Evolutionary conservation across 2,329 filamentous ascomycete genomes (phyloP).

Genomic region (Penicillium sp.): DNA sequence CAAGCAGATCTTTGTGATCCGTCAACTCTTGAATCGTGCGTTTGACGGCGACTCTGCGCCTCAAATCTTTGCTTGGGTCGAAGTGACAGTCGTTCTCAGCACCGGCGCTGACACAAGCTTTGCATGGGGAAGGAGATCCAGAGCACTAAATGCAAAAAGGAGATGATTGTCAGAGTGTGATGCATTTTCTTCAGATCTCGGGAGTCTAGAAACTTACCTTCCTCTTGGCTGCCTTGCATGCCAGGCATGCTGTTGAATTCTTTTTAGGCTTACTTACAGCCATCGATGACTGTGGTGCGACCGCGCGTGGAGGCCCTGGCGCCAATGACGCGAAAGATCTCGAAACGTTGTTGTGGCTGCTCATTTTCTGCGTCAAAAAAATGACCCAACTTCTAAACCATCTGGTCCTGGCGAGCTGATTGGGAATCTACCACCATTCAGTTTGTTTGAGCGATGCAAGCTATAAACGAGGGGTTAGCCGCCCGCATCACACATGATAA

Average conservation of each 20-base stretch:
- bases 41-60: slow-evolving; percentile 40
- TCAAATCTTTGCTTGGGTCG: slow-evolving; percentile 36
- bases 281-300: slow-evolving; percentile 17
- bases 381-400: neutral
- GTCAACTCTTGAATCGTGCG: slow-evolving; percentile 37
- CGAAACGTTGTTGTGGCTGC: slow-evolving; percentile 16
- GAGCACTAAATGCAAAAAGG: slow-evolving; percentile 28
- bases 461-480: neutral
- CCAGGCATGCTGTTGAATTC: slow-evolving; percentile 37
- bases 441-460: neutral
- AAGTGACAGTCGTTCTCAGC: slow-evolving; percentile 35
- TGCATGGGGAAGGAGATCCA: slow-evolving; percentile 37
- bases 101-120: slow-evolving; percentile 29
- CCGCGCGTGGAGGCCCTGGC: slow-evolving; percentile 26
- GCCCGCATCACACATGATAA: neutral
- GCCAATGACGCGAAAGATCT: slow-evolving; percentile 31
- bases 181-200: no score
- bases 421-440: neutral
- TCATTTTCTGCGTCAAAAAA: slow-evolving; percentile 8
- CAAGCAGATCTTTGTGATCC: slow-evolving; percentile 34
- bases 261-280: slow-evolving; percentile 33
- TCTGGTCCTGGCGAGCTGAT: neutral
- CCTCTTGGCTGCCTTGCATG: slow-evolving; percentile 39
- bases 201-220: slow-evolving; percentile 25
- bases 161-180: neutral